Base-by-base conservation (phyloP, 768 basidiomycete species). In the Naganishia vaughanmartiniae region DNA sequence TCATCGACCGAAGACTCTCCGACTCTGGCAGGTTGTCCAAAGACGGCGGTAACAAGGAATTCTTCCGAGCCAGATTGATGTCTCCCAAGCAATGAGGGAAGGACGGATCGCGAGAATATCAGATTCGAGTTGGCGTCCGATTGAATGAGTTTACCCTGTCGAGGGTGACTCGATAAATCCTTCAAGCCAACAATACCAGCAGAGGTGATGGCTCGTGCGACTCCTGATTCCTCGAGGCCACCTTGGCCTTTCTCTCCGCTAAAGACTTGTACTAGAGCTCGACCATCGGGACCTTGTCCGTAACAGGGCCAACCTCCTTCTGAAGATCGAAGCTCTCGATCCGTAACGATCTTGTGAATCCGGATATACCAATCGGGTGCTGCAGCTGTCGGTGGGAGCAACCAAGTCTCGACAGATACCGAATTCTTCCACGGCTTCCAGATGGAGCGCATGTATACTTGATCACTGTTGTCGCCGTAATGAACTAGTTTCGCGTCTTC, bases 71-170 rank as follows among this genome's bases (percentile, higher is more conserved):
- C 81, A 4, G 81, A 77, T n/a, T 78, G 75, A 33, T 87, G 84
- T 51, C 84, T 82, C 1, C 83, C 86, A 60, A 85, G 72, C 54
- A 90, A 83, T 48, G 87, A 88, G 5, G 89, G 89, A 69, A 90
- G 77, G n/a, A 89, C 85, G 42, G 89, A 87, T 26, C 89, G 83
- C 2, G 89, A 84, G 39, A 85, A 86, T 72, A 90, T 85, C 76
- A 90, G 78, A 77, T 89, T 90, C 39, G 88, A 84, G 79, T 91
- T 90, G 39, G 89, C 87, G 76, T 91, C 89, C 31, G 86, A 86
- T 51, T 88, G 83, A 17, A 89, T 76, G n/a, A 86, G 85, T 66
- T 80, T 78, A 21, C 83, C 85, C 42, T 73, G 76, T 72, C 84
- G 68, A 2, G 70, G 17, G 10, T 30, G 30, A 17, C 34, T 19